Conservation (phyloP, 306 rosid species). For the Pyrus communis region DNA sequence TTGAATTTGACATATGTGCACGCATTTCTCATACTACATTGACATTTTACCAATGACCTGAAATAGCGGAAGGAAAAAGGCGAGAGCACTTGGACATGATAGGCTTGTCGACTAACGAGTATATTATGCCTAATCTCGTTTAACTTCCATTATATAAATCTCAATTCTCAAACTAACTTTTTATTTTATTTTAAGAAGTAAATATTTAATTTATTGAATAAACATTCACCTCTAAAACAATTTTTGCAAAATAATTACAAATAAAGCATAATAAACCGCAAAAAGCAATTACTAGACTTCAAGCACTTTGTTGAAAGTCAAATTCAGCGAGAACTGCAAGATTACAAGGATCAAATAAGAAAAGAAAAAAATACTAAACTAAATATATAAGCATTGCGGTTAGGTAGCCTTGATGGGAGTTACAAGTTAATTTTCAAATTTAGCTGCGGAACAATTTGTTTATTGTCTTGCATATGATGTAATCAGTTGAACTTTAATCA, state of each 20-base stretch:
- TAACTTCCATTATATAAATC: constrained; percentile 15
- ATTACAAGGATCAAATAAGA: background rate
- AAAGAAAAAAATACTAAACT: too few relatives aligned
- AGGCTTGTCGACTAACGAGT: constrained; percentile 20
- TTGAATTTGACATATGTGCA: constrained; percentile 43
- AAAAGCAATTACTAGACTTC: background rate
- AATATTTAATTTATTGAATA: background rate
- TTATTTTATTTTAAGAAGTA: too few relatives aligned
- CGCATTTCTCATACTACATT: constrained; percentile 34
- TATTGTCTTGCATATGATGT: background rate
- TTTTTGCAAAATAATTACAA: too few relatives aligned
- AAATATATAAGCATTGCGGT: background rate
- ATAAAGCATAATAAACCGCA: background rate
- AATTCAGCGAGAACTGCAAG: too few relatives aligned
- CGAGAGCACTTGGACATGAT: constrained; percentile 23
- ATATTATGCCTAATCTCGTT: constrained; percentile 8
- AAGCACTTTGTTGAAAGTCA: background rate
- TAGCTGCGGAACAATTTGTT: constrained; percentile 1
- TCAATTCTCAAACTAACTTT: background rate
- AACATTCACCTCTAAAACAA: background rate
- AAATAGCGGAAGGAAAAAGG: constrained; percentile 30
- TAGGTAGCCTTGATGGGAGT: constrained; percentile 6
- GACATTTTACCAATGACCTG: constrained; percentile 34
- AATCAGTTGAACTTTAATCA: background rate
- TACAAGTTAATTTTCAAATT: constrained; percentile 9